Evolutionary conservation across 2,329 filamentous ascomycete species (phyloP).

Genomic region (Sordariomycetes sp.): DNA sequence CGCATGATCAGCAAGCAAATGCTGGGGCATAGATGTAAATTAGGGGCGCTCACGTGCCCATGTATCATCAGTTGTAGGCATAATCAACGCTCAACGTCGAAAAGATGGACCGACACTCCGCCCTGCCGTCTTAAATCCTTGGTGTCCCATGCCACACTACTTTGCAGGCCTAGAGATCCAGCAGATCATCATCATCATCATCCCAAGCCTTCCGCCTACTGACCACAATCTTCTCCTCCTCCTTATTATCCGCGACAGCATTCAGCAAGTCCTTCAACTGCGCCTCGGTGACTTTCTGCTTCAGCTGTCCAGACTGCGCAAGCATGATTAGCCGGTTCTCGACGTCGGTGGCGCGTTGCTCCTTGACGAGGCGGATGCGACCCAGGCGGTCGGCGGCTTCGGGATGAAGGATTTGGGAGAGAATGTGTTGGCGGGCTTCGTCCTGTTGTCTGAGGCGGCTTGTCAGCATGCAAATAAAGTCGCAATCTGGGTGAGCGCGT

Average conservation of each 20-base stretch:
- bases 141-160: not conserved
- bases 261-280: slow-evolving; percentile 89
- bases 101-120: too few species aligned
- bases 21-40: not conserved
- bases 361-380: slow-evolving; percentile 92
- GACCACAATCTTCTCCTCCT: slow-evolving; percentile 81
- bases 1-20: not conserved
- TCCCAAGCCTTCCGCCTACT: slow-evolving; percentile 74
- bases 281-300: slow-evolving; percentile 79
- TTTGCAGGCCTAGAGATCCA: slow-evolving; percentile 54
- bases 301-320: slow-evolving; percentile 77
- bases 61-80: too few species aligned
- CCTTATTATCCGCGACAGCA: slow-evolving; percentile 70
- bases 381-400: slow-evolving; percentile 88
- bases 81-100: too few species aligned
- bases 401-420: slow-evolving; percentile 89
- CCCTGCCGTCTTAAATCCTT: too few species aligned
- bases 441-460: slow-evolving; percentile 33
- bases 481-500: too few species aligned
- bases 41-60: too few species aligned
- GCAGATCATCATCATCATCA: slow-evolving; percentile 73
- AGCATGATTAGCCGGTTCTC: slow-evolving; percentile 92
- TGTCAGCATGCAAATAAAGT: not conserved
- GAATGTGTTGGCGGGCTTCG: slow-evolving; percentile 67
- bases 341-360: slow-evolving; percentile 77